These are phyloP conservation scores for Oryza australiensis DNA, from an alignment of 176 grass and related monocot species.

Conservation along the genomic window DNA sequence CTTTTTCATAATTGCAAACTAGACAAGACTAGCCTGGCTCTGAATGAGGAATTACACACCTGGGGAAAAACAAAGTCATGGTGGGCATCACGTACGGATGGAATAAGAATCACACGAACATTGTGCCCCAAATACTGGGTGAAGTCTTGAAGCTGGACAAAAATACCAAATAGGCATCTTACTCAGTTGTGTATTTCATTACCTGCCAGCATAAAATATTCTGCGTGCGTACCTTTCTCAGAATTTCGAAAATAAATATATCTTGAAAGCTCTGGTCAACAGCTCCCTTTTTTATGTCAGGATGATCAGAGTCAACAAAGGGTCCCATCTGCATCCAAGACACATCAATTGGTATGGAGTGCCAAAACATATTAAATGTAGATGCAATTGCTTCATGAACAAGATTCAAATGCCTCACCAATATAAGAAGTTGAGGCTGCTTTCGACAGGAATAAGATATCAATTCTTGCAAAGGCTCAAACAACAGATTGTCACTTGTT, in stretches of 20 bases:
- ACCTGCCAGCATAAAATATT: conserved; percentile 20
- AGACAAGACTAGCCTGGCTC: neutral
- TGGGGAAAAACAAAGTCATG: conserved; percentile 95
- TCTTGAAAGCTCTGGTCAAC: conserved; percentile 61
- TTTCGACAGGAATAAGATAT: conserved; percentile 81
- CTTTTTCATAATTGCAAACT: conserved; percentile 14
- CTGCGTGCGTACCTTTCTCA: conserved; percentile 62
- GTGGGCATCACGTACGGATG: conserved; percentile 92
- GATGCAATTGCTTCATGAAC: neutral
- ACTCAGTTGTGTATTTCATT: conserved; percentile 30
- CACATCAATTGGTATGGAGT: conserved; percentile 18
- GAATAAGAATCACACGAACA: conserved; percentile 70
- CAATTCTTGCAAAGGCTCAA: conserved; percentile 89
- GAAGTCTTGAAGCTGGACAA: conserved; percentile 80
- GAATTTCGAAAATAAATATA: conserved; percentile 84
- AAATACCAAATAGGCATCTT: conserved; percentile 12
- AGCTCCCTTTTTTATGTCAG: conserved; percentile 85
- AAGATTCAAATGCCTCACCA: conserved; percentile 56
- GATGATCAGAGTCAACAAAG: conserved; percentile 98
- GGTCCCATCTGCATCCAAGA: conserved; percentile 75
- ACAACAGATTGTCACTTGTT: conserved; percentile 89
- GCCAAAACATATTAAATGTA: conserved; percentile 14
- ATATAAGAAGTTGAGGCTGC: conserved; percentile 84
- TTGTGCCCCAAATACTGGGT: conserved; percentile 66
- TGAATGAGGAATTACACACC: conserved; percentile 48